Evolutionary conservation across 148 eudicot species (phyloP), one percentile per base, ranked within the genome.

Genomic region (Chenopodium suecicum): DNA sequence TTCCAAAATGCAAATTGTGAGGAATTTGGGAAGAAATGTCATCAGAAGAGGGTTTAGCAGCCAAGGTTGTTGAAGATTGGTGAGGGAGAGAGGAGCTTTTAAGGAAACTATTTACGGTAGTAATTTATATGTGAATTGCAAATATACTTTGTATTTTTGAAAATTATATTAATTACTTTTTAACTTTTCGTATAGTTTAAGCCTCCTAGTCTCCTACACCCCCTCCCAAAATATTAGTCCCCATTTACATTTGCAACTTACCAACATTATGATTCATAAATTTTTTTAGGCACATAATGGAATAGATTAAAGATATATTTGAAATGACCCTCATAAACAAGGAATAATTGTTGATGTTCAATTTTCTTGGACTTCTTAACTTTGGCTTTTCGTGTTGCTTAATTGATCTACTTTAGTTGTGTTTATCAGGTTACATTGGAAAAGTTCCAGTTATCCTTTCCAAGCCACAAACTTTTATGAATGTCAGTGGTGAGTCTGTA

Each of bases 401-500:
- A 16, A 70, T 34, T 84, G 72, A 16, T 62, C 37, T 20, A 50
- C 0, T 65, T 80, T 80, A 2, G 47, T 74, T 60, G 65, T 73
- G 5, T 31, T 78, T 74, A 56, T 32, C 89, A 96, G 99, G 99
- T 76, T 82, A 76, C 60, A 89, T 94, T 86, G 95, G 97, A 79
- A 88, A 90, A 77, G 84, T 87, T 75, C 98, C 99, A 14, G 88
- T 94, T 84, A 84, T 96, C 83, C 94, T 96, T 85, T 91, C 94
- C 76, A 96, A 94, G 88, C 98, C 99, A 13, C 99, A 96, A 86
- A 94, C 99, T 50, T 94, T 85, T 76, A 94, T 96, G 99, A 96
- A 96, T 88, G 90, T 87, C 70, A 94, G 99, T 79, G 99, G 99
- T 90, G 93, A 94, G 92, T 96, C 99, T 85, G 99, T 96, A 94